phyloP scores from a whole-genome alignment of 225 moss, liverwort and hornwort species.

The Marchantia polymorpha region DNA sequence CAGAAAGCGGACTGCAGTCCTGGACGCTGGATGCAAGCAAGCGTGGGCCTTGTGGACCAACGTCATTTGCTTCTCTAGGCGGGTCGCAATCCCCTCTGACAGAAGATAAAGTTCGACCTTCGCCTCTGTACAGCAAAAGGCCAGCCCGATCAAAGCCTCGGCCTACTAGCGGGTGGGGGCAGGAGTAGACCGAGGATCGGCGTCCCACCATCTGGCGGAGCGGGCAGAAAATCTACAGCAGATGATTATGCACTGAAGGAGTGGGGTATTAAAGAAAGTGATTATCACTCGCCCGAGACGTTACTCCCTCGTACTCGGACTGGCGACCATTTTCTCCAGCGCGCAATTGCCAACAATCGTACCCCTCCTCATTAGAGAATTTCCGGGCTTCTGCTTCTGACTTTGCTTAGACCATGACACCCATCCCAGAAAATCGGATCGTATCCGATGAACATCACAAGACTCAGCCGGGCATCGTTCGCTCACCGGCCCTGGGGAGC shows the following conservation, averaged over 20 bases:
- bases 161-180: not conserved
- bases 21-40: not conserved
- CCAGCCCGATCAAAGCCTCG: not conserved
- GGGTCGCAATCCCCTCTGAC: not conserved
- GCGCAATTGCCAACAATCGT: not conserved
- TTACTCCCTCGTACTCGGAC: no score
- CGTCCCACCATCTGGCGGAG: not conserved
- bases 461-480: no score
- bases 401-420: no score
- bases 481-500: no score
- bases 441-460: no score
- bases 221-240: not conserved
- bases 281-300: no score
- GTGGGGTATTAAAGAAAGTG: no score
- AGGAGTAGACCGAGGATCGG: not conserved
- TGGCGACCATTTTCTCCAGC: not conserved
- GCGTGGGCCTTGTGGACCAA: slow-evolving; percentile 18
- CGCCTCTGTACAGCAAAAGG: not conserved
- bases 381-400: not conserved
- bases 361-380: not conserved
- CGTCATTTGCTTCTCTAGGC: not conserved
- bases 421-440: no score
- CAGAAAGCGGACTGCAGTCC: not conserved
- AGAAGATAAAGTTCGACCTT: not conserved
- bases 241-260: not conserved